These are phyloP conservation scores for Phytophthora citrophthora DNA, from an alignment of 352 stramenopile species.

Conservation along the genomic window DNA sequence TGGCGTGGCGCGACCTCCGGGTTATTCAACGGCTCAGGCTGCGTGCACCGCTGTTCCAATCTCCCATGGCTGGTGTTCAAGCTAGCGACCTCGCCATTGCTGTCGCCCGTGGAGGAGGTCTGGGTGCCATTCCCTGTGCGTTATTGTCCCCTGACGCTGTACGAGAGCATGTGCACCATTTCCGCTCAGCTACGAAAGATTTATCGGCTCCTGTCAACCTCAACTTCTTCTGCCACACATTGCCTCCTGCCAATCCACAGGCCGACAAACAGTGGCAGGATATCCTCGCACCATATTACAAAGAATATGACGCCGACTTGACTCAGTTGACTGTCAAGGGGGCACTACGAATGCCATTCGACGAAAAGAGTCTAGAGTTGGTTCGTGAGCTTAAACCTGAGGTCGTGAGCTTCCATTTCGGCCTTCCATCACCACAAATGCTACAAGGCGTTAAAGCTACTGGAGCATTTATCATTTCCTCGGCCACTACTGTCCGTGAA, in stretches of 20 bases:
- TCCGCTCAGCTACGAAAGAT: conserved; percentile 36
- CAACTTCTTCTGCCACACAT: conserved; percentile 67
- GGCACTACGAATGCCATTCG: conserved; percentile 38
- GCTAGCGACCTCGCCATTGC: conserved; percentile 39
- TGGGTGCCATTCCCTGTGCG: conserved; percentile 58
- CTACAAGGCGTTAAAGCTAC: conserved; percentile 45
- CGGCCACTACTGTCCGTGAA: conserved; percentile 52
- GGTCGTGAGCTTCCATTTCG: conserved; percentile 79
- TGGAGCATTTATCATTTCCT: conserved; percentile 49
- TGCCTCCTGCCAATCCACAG: conserved; percentile 16
- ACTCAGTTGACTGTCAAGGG: conserved; percentile 22
- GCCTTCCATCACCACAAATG: conserved; percentile 36
- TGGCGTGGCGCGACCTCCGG: conserved; percentile 37
- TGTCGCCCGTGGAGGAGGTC: conserved; percentile 37
- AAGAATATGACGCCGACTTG: conserved; percentile 33
- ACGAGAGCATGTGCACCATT: conserved; percentile 32
- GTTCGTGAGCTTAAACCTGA: conserved; percentile 54
- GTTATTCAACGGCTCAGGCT: conserved; percentile 29
- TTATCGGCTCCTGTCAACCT: conserved; percentile 54
- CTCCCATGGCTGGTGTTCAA: conserved; percentile 60
- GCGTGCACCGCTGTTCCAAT: conserved; percentile 46
- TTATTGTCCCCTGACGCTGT: conserved; percentile 37
- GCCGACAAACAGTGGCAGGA: conserved; percentile 41
- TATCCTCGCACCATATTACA: conserved; percentile 45
- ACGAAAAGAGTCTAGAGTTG: conserved; percentile 44